phyloP scores from a whole-genome alignment of 2,329 filamentous ascomycete genomes.

The Phyllosticta paracitricarpa region DNA sequence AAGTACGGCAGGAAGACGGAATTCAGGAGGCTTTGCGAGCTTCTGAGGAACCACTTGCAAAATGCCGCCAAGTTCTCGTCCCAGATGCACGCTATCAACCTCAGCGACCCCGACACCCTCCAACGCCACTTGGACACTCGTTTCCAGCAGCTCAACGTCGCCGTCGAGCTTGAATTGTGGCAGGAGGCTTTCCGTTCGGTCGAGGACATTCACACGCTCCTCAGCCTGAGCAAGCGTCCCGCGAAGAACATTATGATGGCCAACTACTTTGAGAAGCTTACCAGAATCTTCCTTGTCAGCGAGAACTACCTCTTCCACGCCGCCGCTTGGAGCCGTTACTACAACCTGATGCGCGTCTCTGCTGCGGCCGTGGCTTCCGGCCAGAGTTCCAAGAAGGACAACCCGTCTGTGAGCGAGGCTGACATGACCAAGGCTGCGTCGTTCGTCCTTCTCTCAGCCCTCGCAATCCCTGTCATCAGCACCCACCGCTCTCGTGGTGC shows the following conservation, averaged over 20 bases:
- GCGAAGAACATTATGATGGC: slow-evolving; percentile 99
- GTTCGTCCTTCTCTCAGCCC: slow-evolving; percentile 86
- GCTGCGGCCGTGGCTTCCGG: slow-evolving; percentile 72
- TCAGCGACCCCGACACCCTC: slow-evolving; percentile 93
- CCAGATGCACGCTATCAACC: slow-evolving; percentile 98
- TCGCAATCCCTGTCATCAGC: slow-evolving; percentile 99
- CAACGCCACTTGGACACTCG: slow-evolving; percentile 96
- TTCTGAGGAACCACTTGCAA: slow-evolving; percentile 96
- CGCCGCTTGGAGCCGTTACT: slow-evolving; percentile 94
- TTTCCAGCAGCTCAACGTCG: slow-evolving; percentile 96
- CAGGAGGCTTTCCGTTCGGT: slow-evolving; percentile 99
- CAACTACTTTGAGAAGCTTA: slow-evolving; percentile 99
- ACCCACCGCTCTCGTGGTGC: slow-evolving; percentile 91
- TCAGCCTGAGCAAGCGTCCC: slow-evolving; percentile 94
- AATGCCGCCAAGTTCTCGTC: slow-evolving; percentile 98
- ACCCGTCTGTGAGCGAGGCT: slow-evolving; percentile 77
- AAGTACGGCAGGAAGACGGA: slow-evolving; percentile 99
- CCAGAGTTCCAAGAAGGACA: slow-evolving; percentile 87
- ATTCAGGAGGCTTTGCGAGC: slow-evolving; percentile 95
- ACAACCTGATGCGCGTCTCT: slow-evolving; percentile 89
- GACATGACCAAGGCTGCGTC: slow-evolving; percentile 92
- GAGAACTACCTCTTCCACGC: slow-evolving; percentile 99
- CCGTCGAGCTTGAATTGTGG: slow-evolving; percentile 95
- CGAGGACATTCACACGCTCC: slow-evolving; percentile 94
- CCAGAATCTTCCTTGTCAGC: slow-evolving; percentile 94